A percentile compares a stretch with the other conserved stretches of the same genome.
phyloP scores from a whole-genome alignment of 2,329 filamentous ascomycete species.

The Cytospora chrysosperma region DNA sequence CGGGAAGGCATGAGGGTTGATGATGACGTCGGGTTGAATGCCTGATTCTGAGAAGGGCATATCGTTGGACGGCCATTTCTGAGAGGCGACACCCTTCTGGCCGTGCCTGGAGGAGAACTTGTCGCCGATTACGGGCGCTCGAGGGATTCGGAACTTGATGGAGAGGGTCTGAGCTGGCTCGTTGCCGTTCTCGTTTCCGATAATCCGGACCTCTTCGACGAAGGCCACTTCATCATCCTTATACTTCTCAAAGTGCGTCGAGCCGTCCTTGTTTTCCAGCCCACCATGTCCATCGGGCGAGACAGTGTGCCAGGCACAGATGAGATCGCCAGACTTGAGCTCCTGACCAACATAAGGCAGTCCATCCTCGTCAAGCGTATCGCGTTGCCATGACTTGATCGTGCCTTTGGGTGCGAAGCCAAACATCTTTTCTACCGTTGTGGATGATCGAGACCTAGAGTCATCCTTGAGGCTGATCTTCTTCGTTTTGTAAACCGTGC shows the following conservation, averaged over 20 bases:
- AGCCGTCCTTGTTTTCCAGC: conserved; percentile 80
- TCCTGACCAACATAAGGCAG: conserved; percentile 77
- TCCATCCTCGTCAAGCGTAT: conserved; percentile 81
- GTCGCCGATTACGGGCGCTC: conserved; percentile 91
- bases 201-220: conserved; percentile 87
- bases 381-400: conserved; percentile 68
- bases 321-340: conserved; percentile 76
- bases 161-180: conserved; percentile 86
- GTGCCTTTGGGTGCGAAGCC: conserved; percentile 81
- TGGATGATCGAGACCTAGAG: conserved; percentile 62
- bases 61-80: conserved; percentile 90
- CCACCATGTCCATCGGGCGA: conserved; percentile 74
- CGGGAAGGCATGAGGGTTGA: conserved; percentile 98
- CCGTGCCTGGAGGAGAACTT: conserved; percentile 99
- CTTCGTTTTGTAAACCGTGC: conserved; percentile 97
- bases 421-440: conserved; percentile 77
- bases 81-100: conserved; percentile 94
- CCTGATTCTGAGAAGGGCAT: conserved; percentile 97
- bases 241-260: conserved; percentile 89
- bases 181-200: conserved; percentile 79
- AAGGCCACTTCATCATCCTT: conserved; percentile 88
- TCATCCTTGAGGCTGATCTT: conserved; percentile 84
- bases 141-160: conserved; percentile 88
- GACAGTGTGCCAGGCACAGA: conserved; percentile 89
- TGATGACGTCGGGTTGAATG: conserved; percentile 96